Evolutionary conservation across 495 filamentous ascomycete genomes (phyloP).

Genomic region (Aspergillus coremiiformis): DNA sequence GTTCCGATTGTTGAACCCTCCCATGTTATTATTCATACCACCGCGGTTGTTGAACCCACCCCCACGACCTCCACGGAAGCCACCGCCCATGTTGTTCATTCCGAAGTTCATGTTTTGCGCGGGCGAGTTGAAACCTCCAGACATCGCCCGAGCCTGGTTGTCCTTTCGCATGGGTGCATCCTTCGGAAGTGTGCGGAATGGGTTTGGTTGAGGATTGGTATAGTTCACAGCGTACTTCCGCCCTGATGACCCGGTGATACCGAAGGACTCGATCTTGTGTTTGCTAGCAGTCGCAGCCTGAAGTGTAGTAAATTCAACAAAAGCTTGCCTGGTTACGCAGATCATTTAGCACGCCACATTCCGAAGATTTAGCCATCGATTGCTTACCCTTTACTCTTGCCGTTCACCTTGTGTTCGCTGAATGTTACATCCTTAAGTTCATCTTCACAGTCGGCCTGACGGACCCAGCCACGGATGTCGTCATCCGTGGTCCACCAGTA

Average conservation of each 20-base stretch:
- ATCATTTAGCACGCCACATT: slow-evolving; percentile 1
- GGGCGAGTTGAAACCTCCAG: slow-evolving; percentile 22
- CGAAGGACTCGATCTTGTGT: slow-evolving; percentile 63
- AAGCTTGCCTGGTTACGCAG: slow-evolving; percentile 63
- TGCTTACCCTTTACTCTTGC: slow-evolving; percentile 90
- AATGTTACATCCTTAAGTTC: slow-evolving; percentile 92
- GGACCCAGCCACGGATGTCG: slow-evolving; percentile 83
- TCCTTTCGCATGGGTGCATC: slow-evolving; percentile 74
- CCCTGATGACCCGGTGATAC: slow-evolving; percentile 42
- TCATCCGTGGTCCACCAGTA: slow-evolving; percentile 98
- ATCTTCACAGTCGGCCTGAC: slow-evolving; percentile 64
- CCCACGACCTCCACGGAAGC: slow-evolving; percentile 45
- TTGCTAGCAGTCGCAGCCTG: slow-evolving; percentile 85
- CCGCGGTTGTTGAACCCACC: slow-evolving; percentile 38
- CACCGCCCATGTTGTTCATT: slow-evolving; percentile 31
- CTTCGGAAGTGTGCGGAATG: slow-evolving; percentile 87
- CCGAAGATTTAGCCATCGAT: background rate
- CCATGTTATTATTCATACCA: slow-evolving; percentile 31
- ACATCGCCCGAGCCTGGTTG: slow-evolving; percentile 36
- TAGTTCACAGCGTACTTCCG: slow-evolving; percentile 71
- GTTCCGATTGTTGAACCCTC: slow-evolving; percentile 41
- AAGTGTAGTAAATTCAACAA: slow-evolving; percentile 73
- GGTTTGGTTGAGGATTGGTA: slow-evolving; percentile 69
- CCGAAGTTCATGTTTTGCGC: slow-evolving; percentile 29
- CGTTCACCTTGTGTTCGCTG: slow-evolving; percentile 97